Conservation (phyloP, 2,329 filamentous ascomycete species). For the Ceratocystiopsis brevicomis region DNA sequence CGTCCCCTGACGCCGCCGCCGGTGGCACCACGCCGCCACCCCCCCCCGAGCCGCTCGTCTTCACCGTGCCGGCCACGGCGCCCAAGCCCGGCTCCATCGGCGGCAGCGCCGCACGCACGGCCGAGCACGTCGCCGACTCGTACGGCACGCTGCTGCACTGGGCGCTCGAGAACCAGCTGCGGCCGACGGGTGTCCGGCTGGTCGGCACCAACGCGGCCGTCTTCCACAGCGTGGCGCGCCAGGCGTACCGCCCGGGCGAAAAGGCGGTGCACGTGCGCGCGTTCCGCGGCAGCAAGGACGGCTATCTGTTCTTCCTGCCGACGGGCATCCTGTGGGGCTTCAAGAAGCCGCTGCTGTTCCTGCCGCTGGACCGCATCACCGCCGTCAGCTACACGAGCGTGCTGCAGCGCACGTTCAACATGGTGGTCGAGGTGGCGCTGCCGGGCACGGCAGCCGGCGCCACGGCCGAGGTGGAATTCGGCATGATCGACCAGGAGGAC, state of each 20-base stretch:
- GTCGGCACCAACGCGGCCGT: constrained; percentile 32
- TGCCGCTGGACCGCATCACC: constrained; percentile 39
- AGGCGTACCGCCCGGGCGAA: constrained; percentile 40
- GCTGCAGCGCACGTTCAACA: constrained; percentile 49
- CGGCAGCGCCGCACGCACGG: constrained; percentile 29
- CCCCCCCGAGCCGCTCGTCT: constrained; percentile 40
- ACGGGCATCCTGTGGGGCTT: constrained; percentile 51
- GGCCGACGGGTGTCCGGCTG: constrained; percentile 24
- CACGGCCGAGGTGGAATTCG: constrained; percentile 45
- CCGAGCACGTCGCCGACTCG: constrained; percentile 36
- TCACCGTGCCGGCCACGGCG: constrained; percentile 39
- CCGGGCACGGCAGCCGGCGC: constrained; percentile 19
- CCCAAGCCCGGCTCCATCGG: constrained; percentile 40
- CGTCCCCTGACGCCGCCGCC: constrained; percentile 21
- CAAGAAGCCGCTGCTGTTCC: constrained; percentile 49
- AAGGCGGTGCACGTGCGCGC: constrained; percentile 46
- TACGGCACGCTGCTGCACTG: constrained; percentile 42
- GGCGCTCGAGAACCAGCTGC: constrained; percentile 35
- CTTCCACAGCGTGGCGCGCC: constrained; percentile 37
- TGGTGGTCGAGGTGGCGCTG: constrained; percentile 40
- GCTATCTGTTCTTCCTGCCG: constrained; percentile 47
- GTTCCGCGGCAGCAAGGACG: constrained; percentile 50
- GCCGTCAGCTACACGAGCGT: constrained; percentile 50
- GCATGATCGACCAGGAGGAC: constrained; percentile 52
- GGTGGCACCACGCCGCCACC: constrained; percentile 9